Base-by-base conservation (phyloP, 768 basidiomycete species). In the Cytidiella melzeri region DNA sequence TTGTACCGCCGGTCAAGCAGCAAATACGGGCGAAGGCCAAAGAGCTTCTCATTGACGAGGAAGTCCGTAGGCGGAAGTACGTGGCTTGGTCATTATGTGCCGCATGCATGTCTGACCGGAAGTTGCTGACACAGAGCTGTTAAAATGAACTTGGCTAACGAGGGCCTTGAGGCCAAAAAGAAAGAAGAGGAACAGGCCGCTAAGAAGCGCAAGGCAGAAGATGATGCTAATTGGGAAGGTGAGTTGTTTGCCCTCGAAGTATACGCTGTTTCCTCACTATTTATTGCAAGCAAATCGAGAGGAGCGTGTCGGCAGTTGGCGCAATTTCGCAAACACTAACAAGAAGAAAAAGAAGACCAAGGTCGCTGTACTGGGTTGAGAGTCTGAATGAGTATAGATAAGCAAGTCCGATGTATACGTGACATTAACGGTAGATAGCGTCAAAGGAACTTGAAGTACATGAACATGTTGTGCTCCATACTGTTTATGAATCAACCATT, bases 191-290 rank as follows among this genome's bases (percentile, higher is more conserved):
- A 93, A 57, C 74, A 86, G 10, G 67, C 73, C 20, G 60, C 80
- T 28, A 82, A 68, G 69, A 95, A 95, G 66, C 77, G 92, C 47
- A 95, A 95, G 67, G 85, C 76, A 1, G 91, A 94, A 57, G 89
- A 93, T 5, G 90, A 94, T 57, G 86, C 83, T 57, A 69, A 66
- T 21, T 96, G 92, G 92, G 92, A 95, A 74, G 90, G 92, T 92
- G 55, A 30, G 69, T 58, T 7, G 11, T 28, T 30, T 12, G 23
- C 45, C 12, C 21, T 23, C 13, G n/a, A n/a, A n/a, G n/a, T n/a
- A n/a, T n/a, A n/a, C n/a, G n/a, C n/a, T n/a, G n/a, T n/a, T 23
- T 50, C 21, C 42, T 26, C 51, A 21, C 37, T 30, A 26, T n/a
- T 26, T 12, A 34, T 41, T 23, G 30, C 30, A 52, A 60, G 56